Conservation (phyloP, 2,329 filamentous ascomycete species). For the Drechslerella dactyloides region DNA sequence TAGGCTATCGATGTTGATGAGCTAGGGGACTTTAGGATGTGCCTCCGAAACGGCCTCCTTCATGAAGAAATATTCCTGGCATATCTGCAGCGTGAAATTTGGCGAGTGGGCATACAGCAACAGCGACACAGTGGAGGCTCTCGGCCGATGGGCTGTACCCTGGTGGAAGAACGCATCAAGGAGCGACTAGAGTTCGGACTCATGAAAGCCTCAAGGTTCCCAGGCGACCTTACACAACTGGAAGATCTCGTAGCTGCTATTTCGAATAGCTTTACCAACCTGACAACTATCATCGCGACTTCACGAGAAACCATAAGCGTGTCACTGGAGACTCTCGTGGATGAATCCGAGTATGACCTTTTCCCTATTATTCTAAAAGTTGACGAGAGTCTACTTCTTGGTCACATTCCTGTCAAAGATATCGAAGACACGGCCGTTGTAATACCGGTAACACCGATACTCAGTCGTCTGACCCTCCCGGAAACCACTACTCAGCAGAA, state of each 20-base stretch:
- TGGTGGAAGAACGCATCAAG: slow-evolving; percentile 7
- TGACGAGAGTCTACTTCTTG: slow-evolving; percentile 11
- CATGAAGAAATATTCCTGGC: slow-evolving; percentile 15
- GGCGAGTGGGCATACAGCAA: not conserved
- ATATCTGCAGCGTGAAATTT: slow-evolving; percentile 18
- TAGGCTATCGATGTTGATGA: not conserved
- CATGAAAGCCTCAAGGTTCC: not conserved
- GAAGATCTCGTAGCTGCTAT: not conserved
- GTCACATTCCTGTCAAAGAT: slow-evolving; percentile 10
- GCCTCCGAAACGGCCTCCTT: not conserved
- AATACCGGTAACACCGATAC: slow-evolving; percentile 16
- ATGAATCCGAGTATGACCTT: slow-evolving; percentile 1
- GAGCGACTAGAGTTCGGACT: slow-evolving; percentile 5
- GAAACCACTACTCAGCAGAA: not conserved
- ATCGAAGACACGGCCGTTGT: slow-evolving; percentile 22
- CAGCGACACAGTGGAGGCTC: not conserved
- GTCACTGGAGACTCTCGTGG: not conserved
- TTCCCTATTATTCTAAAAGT: slow-evolving; percentile 14
- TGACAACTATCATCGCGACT: not conserved
- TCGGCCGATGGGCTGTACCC: not conserved
- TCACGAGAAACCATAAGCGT: not conserved
- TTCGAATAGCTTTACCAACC: not conserved
- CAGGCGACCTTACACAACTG: not conserved
- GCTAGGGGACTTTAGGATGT: slow-evolving; percentile 1
- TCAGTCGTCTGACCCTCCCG: not conserved